A percentile compares a stretch with the other conserved stretches of the same genome.
These are phyloP conservation scores for Pugionium cornutum DNA, from an alignment of 345 rosid species.

Conservation along the genomic window DNA sequence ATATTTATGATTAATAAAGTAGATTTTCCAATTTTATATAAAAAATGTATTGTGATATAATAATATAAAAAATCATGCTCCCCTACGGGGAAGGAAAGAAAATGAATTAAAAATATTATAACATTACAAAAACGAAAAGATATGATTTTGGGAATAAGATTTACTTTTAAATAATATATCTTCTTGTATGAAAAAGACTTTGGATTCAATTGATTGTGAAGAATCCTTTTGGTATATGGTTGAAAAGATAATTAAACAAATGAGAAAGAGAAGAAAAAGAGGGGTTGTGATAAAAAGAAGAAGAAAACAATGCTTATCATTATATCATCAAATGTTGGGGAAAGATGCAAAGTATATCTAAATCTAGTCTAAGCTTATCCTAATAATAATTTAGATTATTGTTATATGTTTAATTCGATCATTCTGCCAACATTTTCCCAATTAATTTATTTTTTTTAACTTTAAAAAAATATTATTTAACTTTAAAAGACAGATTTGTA, in stretches of 20 bases:
- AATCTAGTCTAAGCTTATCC: constrained; percentile 29
- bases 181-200: constrained; percentile 34
- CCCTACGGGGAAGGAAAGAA: no score
- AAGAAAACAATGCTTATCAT: constrained; percentile 36
- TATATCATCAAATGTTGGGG: constrained; percentile 28
- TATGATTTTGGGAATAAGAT: constrained; percentile 39
- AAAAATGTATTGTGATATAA: no score
- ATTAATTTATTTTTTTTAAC: constrained; percentile 2
- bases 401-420: constrained; percentile 18
- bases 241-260: constrained; percentile 34
- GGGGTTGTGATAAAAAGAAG: constrained; percentile 38
- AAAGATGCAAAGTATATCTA: constrained; percentile 26
- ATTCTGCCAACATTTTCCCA: constrained; percentile 1
- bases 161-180: constrained; percentile 36
- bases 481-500: constrained; percentile 4
- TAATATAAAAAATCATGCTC: no score
- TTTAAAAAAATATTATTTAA: no score
- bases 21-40: no score
- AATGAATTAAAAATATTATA: no score
- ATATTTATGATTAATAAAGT: no score
- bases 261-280: constrained; percentile 33
- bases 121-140: constrained; percentile 3
- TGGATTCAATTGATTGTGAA: constrained; percentile 37
- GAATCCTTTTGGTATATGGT: constrained; percentile 36
- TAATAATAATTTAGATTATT: constrained; percentile 1